Evolutionary conservation across 1,139 yeast species (phyloP), one percentile per base, ranked within the genome.

Genomic region (Pichia sp.): DNA sequence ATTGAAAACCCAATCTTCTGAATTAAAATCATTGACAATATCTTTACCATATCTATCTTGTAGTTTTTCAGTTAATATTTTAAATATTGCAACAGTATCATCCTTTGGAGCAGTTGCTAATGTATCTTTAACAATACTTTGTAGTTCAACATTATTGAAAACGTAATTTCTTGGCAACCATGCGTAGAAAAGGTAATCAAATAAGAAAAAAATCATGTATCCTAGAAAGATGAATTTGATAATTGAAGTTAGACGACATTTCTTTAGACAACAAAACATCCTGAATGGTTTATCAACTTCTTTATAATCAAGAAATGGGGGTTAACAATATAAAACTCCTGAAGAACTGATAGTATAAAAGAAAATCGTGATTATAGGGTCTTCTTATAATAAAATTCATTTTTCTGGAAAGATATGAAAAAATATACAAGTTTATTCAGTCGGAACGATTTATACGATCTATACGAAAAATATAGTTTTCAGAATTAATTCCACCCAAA

Each of bases 1-100:
- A 76, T 90, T 92, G 78, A 83, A 90, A 47, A 92, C 83, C 97
- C 97, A 92, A 59, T 89, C 92, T 45, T 86, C 84, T 50, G 75
- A 74, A 62, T 81, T 78, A 58, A 84, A 73, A 53, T 79, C 81
- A 64, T 85, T 86, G 66, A 89, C 78, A 56, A 76, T 64, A 29
- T 79, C 78, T 3, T 52, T 47, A 27, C 88, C 87, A 64, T 90
- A 92, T 49, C 73, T 78, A 2, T 67, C 73, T 58, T 81, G 74
- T 56, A 92, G 66, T 45, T 71, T 73, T 1, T 75, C 75, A 33
- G 87, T 78, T 54, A 92, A 72, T 37, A 77, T 83, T 29, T 69
- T 64, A 70, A 92, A 73, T 43, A 81, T 69, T 34, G 76, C 82
- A 3, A 86, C 76, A 39, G 84, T 74, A 58, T 81, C 80, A 18